These are phyloP conservation scores for Venturia effusa DNA, from an alignment of 2,329 filamentous ascomycete genomes.

Conservation along the genomic window DNA sequence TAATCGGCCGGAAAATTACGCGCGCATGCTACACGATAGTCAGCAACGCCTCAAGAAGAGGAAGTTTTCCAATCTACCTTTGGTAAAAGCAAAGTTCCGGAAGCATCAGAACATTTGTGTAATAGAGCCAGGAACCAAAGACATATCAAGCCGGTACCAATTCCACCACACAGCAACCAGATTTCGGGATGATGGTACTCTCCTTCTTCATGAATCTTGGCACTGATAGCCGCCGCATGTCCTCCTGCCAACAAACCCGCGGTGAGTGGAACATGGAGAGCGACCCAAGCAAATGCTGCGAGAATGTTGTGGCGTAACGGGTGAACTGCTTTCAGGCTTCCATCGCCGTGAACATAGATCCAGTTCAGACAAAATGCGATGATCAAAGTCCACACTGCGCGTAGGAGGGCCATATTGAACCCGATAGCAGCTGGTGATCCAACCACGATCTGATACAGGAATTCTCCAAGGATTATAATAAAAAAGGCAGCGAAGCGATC, in stretches of 20 bases:
- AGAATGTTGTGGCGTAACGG: conserved; percentile 4
- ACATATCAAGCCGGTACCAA: conserved; percentile 3
- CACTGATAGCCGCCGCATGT: conserved; percentile 4
- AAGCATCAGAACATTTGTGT: neutral
- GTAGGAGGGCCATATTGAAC: conserved; percentile 32
- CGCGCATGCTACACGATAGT: neutral
- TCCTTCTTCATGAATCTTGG: neutral
- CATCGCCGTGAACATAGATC: conserved; percentile 40
- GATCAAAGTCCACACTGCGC: conserved; percentile 38
- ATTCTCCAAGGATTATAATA: conserved; percentile 43
- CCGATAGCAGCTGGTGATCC: conserved; percentile 36
- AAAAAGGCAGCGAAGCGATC: conserved; percentile 42
- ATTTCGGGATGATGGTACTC: conserved; percentile 7
- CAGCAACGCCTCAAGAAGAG: neutral
- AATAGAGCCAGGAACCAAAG: conserved; percentile 5
- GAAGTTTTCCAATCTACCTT: neutral
- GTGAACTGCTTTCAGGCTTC: conserved; percentile 14
- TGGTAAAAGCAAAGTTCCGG: conserved; percentile 2
- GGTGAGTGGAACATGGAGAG: conserved; percentile 5
- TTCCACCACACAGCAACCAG: conserved; percentile 5
- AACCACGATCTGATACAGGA: conserved; percentile 38
- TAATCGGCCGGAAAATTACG: conserved; percentile 1
- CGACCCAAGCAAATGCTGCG: conserved; percentile 1
- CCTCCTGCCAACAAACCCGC: conserved; percentile 7
- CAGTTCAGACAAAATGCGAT: conserved; percentile 42